Evolutionary conservation across 306 rosid genomes (phyloP).

Genomic region (Ammopiptanthus mongolicus): DNA sequence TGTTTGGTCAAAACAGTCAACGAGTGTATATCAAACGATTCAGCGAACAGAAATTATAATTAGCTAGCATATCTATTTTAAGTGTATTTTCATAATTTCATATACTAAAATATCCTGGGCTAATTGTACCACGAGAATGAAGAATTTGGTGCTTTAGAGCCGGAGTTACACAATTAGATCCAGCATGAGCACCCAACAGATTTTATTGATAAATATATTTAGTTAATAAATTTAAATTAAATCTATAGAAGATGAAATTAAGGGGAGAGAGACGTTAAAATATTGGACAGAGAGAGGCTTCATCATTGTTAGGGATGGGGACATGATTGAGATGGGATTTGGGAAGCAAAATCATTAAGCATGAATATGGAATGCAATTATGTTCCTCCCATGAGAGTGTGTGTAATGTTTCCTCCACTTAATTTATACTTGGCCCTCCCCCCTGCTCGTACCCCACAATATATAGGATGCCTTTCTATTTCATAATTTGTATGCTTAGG

Average conservation of each 20-base stretch:
- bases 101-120: no score
- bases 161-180: no score
- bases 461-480: conserved; percentile 6
- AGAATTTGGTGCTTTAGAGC: no score
- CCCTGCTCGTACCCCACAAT: not conserved
- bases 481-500: not conserved
- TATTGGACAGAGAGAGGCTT: conserved; percentile 16
- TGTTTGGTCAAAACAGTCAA: no score
- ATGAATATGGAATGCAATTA: conserved; percentile 32
- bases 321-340: conserved; percentile 19
- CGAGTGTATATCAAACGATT: no score
- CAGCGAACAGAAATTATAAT: no score
- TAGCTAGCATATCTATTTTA: no score
- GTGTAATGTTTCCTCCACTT: conserved; percentile 31
- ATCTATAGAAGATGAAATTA: not conserved
- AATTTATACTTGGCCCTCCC: not conserved
- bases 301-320: conserved; percentile 40
- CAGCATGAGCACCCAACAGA: no score
- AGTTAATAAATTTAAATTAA: not conserved
- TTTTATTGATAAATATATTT: no score
- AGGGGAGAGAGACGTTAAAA: conserved; percentile 22
- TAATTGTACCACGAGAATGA: no score
- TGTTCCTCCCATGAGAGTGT: conserved; percentile 47
- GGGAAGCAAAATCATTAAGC: conserved; percentile 32
- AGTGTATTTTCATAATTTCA: no score